These are phyloP conservation scores for Lasiosphaeria ovina DNA, from an alignment of 495 filamentous ascomycete genomes.

Conservation along the genomic window DNA sequence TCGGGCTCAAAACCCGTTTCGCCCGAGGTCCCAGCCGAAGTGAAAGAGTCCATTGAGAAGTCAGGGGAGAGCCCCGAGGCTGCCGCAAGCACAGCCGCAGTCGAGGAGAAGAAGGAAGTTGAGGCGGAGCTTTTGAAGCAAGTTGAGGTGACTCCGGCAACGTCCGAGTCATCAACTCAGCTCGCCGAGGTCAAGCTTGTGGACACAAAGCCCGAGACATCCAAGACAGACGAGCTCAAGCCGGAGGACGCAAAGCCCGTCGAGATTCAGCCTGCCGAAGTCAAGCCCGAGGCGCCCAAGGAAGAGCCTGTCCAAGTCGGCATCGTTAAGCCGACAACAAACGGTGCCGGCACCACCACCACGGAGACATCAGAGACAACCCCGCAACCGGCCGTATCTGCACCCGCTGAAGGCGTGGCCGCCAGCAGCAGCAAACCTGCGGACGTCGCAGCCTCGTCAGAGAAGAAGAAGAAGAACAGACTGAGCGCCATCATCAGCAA, in stretches of 20 bases:
- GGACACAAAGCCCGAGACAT: not conserved
- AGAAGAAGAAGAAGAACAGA: constrained; percentile 60
- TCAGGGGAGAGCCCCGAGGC: constrained; percentile 16
- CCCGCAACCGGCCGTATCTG: constrained; percentile 16
- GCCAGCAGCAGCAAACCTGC: constrained; percentile 11
- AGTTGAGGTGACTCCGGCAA: not conserved
- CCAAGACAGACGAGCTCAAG: constrained; percentile 6
- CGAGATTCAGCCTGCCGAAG: constrained; percentile 15
- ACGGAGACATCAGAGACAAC: not conserved
- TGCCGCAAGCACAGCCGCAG: not conserved
- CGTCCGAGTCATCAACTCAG: constrained; percentile 11
- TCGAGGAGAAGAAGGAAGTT: constrained; percentile 9
- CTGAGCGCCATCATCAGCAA: constrained; percentile 55
- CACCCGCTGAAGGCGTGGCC: constrained; percentile 17
- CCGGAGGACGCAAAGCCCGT: constrained; percentile 5
- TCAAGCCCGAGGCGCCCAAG: constrained; percentile 23
- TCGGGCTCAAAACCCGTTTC: too few relatives aligned
- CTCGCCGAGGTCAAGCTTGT: constrained; percentile 13
- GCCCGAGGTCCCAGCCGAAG: constrained; percentile 44
- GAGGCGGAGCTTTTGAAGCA: not conserved
- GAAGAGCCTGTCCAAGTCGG: constrained; percentile 5
- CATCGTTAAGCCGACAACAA: constrained; percentile 11
- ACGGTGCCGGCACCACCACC: constrained; percentile 25
- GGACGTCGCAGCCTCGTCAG: constrained; percentile 30
- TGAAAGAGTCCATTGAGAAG: constrained; percentile 21